Conservation (phyloP, 371 early-diverging fungal genomes). For the Fennellomyces sp. region DNA sequence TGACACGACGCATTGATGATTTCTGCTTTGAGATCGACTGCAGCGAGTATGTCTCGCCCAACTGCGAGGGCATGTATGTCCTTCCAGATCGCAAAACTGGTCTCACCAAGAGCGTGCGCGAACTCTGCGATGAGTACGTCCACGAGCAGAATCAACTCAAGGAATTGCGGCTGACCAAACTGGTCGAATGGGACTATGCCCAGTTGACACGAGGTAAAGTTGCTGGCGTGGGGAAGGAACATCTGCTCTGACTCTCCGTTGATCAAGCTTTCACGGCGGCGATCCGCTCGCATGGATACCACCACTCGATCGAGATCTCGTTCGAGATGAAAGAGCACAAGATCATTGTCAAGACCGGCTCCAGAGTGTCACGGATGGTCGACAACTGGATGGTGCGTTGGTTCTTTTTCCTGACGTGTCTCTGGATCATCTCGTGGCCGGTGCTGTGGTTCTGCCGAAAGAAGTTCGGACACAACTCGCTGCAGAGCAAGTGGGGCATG, state of each 20-base stretch:
- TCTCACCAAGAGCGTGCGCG: conserved; percentile 25
- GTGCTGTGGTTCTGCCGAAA: conserved; percentile 28
- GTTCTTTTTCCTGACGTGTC: conserved; percentile 35
- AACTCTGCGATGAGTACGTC: conserved; percentile 47
- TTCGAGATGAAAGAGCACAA: conserved; percentile 36
- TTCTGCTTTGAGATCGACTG: conserved; percentile 40
- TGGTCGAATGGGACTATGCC: conserved; percentile 44
- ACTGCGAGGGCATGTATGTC: conserved; percentile 31
- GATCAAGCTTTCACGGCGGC: conserved; percentile 36
- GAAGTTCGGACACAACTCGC: conserved; percentile 33
- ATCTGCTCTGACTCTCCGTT: background rate
- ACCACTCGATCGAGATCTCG: conserved; percentile 34
- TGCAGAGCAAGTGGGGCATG: conserved; percentile 49
- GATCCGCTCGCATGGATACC: conserved; percentile 38
- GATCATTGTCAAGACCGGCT: conserved; percentile 34
- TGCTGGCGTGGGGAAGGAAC: background rate
- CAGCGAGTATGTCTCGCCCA: conserved; percentile 23
- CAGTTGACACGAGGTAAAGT: conserved; percentile 33
- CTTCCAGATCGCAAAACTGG: conserved; percentile 35
- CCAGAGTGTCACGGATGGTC: conserved; percentile 22
- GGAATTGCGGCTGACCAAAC: conserved; percentile 43
- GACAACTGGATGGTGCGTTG: conserved; percentile 30
- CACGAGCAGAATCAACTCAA: conserved; percentile 33
- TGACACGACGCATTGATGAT: conserved; percentile 14
- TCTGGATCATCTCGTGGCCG: conserved; percentile 44